Base-by-base conservation (phyloP, 139 green algal species). In the Pseudopediastrum boryanum region DNA sequence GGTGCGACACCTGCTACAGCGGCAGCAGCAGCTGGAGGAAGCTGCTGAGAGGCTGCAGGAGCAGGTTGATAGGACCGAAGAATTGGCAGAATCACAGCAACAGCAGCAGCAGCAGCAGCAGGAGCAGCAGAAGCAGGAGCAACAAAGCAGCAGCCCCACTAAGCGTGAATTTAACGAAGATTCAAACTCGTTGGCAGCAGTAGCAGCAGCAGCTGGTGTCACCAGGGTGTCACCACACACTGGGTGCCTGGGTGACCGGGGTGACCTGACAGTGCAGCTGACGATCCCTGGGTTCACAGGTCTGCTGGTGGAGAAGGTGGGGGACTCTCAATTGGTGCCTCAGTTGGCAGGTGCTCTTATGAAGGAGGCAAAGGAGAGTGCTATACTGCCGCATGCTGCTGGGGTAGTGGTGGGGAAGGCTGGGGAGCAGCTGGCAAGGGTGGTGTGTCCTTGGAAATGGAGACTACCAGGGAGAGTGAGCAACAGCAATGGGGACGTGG, bases 391-490 rank as follows among this genome's bases (percentile, higher is more conserved):
- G 36, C 70, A 78, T 13, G 51, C 36, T 8, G 70, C 66, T 10
- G 70, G 62, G 19, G 51, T 2, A 6, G 16, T 62, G 21, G 25
- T 51, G 35, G 51, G 21, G 21, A 25, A n/a, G 21, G 21, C 52
- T 25, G 70, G 48, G 16, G 38, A 68, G 38, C 33, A 19, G 25
- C 19, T 66, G 21, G 25, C 16, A 21, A n/a, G 23, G 12, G 51
- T 38, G 36, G 41, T 78, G 70, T 78, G 70, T 38, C 70, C 70
- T 5, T 78, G 70, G 70, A 65, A 39, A 13, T 78, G 70, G 70
- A 16, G 19, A 21, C 13, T 63, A 44, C 67, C 3, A 63, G 68
- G 68, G 48, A 76, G 33, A 33, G 59, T 43, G 39, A 51, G 35
- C 64, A 71, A 8, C 64, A 71, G 64, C 62, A 70, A 16, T 12